Evolutionary conservation across 495 filamentous ascomycete genomes (phyloP), one percentile per base, ranked within the genome.

Genomic region (Penicillium subrubescens): DNA sequence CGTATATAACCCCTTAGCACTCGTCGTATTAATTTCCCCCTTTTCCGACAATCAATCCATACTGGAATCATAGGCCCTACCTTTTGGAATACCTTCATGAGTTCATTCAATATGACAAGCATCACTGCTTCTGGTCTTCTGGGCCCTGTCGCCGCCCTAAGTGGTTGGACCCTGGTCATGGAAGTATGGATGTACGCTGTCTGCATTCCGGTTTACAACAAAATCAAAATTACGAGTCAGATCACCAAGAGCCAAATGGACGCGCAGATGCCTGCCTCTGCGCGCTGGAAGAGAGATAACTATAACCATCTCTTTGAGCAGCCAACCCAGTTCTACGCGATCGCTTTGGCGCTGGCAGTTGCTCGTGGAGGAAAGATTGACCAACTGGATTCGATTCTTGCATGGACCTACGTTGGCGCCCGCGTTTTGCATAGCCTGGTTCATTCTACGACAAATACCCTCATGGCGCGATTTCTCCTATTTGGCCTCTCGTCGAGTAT

Each of bases 291-390:
- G 57, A 64, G 62, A 11, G 71, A 74, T 56, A 74, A 74, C 52
- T 74, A 51, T 59, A 71, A 70, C 57, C 59, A 74, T 55, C 65
- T 74, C 41, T 50, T 71, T 34, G 71, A 74, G 53, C 71, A 74
- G 52, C 71, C 71, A 2, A 74, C 71, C 29, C 71, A 74, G 21
- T 74, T 71, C 56, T 74, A 74, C 54, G 71, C 71, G 12, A 57
- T 74, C 11, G 67, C 63, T 5, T 58, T 74, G 8, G 63, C 60
- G 15, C 44, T 73, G 35, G 68, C 65, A 5, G 5, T 74, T 27
- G 68, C 64, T 8, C 61, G 64, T 21, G 66, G 57, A 5, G 66
- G 56, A 14, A 29, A 61, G 33, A 15, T 56, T 56, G 58, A 68
- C 12, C 14, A 55, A 17, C 4, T 64, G 11, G 67, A 71, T 50